A percentile compares a stretch with the other conserved stretches of the same genome.
phyloP scores from a whole-genome alignment of 306 rosid genomes.

The Astragalus glycyphyllos region DNA sequence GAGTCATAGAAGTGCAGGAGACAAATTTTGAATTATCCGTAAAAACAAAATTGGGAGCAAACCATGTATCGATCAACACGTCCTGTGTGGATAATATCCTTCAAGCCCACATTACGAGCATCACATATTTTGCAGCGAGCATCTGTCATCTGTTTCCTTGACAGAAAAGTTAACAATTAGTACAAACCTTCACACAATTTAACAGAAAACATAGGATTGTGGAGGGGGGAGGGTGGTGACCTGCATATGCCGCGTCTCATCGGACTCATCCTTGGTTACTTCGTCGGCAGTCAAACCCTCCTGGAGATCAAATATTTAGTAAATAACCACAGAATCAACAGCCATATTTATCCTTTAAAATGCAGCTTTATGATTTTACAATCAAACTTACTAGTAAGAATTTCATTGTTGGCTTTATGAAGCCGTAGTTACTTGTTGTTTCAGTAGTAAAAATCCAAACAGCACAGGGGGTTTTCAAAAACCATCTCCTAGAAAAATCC shows the following conservation, averaged over 20 bases:
- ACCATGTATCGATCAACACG: conserved; percentile 87
- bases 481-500: neutral
- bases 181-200: conserved; percentile 24
- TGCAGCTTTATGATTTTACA: neutral
- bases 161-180: conserved; percentile 32
- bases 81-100: conserved; percentile 89
- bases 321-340: conserved; percentile 24
- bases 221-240: conserved; percentile 47
- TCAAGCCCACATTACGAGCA: conserved; percentile 73
- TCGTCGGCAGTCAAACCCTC: conserved; percentile 92
- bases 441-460: conserved; percentile 17
- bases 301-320: conserved; percentile 52
- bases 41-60: neutral
- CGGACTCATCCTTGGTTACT: conserved; percentile 69
- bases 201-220: conserved; percentile 28
- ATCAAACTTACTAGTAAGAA: conserved; percentile 26
- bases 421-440: conserved; percentile 2
- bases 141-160: conserved; percentile 73
- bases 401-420: neutral
- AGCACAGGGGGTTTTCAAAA: neutral
- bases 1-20: conserved; percentile 9
- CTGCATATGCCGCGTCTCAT: conserved; percentile 79
- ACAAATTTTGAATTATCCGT: conserved; percentile 19
- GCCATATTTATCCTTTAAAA: conserved; percentile 12
- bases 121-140: conserved; percentile 76